Conservation (phyloP, 768 basidiomycete species). For the Leucogyrophana mollusca region DNA sequence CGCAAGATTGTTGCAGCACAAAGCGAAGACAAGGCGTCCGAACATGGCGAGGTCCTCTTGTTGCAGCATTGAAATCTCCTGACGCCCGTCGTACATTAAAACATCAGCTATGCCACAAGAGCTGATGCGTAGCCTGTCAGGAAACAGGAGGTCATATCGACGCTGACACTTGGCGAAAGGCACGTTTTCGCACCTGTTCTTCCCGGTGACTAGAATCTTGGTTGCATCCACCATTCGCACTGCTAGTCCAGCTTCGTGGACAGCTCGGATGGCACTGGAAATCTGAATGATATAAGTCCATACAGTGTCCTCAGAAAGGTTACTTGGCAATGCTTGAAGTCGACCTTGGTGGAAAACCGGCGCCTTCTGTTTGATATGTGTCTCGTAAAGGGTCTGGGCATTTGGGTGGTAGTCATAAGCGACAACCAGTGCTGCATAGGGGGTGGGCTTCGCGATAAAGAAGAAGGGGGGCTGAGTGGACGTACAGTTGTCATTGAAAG, state of each 20-base stretch:
- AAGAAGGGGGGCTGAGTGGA: slow-evolving; percentile 12
- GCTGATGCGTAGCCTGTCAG: slow-evolving; percentile 71
- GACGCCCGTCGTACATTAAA: slow-evolving; percentile 68
- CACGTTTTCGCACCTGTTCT: slow-evolving; percentile 75
- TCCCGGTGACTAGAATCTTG: slow-evolving; percentile 85
- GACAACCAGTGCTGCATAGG: slow-evolving; percentile 74
- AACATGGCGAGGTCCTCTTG: slow-evolving; percentile 90
- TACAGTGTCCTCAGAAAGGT: slow-evolving; percentile 73
- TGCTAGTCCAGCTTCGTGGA: slow-evolving; percentile 80
- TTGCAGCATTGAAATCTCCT: slow-evolving; percentile 59
- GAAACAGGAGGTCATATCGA: not conserved
- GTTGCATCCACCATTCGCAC: slow-evolving; percentile 81
- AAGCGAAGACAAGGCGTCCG: slow-evolving; percentile 76
- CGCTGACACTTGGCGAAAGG: too few species aligned
- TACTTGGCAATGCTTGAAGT: slow-evolving; percentile 28
- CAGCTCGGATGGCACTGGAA: slow-evolving; percentile 79
- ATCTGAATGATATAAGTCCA: slow-evolving; percentile 96
- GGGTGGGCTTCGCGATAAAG: slow-evolving; percentile 10
- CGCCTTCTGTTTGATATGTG: slow-evolving; percentile 64
- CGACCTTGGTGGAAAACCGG: slow-evolving; percentile 35
- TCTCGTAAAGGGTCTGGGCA: slow-evolving; percentile 77
- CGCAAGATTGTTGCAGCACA: slow-evolving; percentile 69
- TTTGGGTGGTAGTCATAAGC: slow-evolving; percentile 89
- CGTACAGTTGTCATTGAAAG: slow-evolving; percentile 91
- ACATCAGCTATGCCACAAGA: slow-evolving; percentile 89